Evolutionary conservation across 1,139 yeast genomes (phyloP), one percentile per base, ranked within the genome.

Genomic region (Yamadazyma mexicana): DNA sequence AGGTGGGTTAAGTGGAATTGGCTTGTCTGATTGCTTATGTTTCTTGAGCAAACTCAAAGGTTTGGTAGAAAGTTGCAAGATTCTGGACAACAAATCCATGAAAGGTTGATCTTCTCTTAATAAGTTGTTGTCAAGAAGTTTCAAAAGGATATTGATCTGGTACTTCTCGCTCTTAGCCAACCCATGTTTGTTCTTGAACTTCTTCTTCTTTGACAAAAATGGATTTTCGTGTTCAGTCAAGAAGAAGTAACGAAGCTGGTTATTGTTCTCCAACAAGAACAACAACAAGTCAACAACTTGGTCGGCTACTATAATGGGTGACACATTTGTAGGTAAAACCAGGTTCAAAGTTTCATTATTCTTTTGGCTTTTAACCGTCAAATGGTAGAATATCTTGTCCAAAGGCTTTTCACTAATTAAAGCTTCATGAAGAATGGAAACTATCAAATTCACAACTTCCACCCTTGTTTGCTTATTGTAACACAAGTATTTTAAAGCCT

Each of bases 281-380:
- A 84, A 87, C 24, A 89, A 64, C 0, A 87, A 83, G 48, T 87
- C 96, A 35, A 89, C 70, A 4, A 84, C 75, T 55, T 89, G 96
- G 37, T 81, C 83, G 1, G 91, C 91, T 18, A 88, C 83, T 8
- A 79, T 67, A 12, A 83, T 53, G 0, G 92, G 86, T 0, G 92
- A 76, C 15, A 87, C 75, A 20, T 81, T 85, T 6, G 73, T 61
- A 5, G 89, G 88, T 45, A 81, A 58, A 44, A 69, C 69, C 16
- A 53, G 28, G 34, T 50, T 46, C 41, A 45, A 53, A 39, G 33
- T 42, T 43, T 40, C 37, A 12, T 43, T 30, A 16, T 45, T 49
- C n/a, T 51, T 58, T 15, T 42, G 43, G 3, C 69, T 60, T 18
- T 66, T 65, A 30, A 55, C 56, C 10, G 79, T 66, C 10, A 87